Evolutionary conservation across 495 filamentous ascomycete species (phyloP), one percentile per base, ranked within the genome.

Genomic region (Annulohypoxylon nitens): DNA sequence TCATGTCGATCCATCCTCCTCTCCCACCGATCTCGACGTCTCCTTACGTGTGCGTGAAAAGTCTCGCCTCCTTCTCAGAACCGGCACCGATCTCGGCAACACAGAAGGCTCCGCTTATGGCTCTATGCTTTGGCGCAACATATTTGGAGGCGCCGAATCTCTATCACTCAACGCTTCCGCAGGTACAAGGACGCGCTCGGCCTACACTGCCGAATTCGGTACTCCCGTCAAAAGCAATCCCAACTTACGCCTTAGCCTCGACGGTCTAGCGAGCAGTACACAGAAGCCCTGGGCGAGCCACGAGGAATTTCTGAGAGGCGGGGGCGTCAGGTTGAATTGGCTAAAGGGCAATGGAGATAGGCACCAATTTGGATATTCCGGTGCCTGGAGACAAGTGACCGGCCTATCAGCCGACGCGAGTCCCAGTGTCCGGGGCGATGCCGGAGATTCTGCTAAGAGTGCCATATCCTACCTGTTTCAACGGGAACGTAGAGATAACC

Each of bases 61-160:
- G 70, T 90, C 91, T 2, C 89, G 91, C 26, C 86, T 98, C 50
- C 84, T 92, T 36, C 84, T 97, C 78, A 96, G 93, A 81, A 97
- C 95, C 2, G 96, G 96, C 36, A 98, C 96, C 4, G 94, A 97
- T 75, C 84, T 97, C 26, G 96, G 97, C 60, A 94, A 95, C 75
- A 86, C 92, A 11, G 97, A 98, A 80, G 97, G 94, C 14, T 95
- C 93, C 3, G 95, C 95, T 1, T 97, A 97, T 78, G 88, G 92
- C 63, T 93, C 95, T 62, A 85, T 92, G 33, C 85, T 93, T 11
- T 89, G 92, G 80, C 91, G 97, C 54, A 99, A 99, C 82, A 87
- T 99, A 47, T 95, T 98, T 76, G 96, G 96, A 43, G 97, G 97
- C 26, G 95, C 96, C 14, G 96, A 99, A 81, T 90, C 88, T n/a